Evolutionary conservation across 2,329 filamentous ascomycete genomes (phyloP), one percentile per base, ranked within the genome.

Genomic region (Tolypocladium tropicale): DNA sequence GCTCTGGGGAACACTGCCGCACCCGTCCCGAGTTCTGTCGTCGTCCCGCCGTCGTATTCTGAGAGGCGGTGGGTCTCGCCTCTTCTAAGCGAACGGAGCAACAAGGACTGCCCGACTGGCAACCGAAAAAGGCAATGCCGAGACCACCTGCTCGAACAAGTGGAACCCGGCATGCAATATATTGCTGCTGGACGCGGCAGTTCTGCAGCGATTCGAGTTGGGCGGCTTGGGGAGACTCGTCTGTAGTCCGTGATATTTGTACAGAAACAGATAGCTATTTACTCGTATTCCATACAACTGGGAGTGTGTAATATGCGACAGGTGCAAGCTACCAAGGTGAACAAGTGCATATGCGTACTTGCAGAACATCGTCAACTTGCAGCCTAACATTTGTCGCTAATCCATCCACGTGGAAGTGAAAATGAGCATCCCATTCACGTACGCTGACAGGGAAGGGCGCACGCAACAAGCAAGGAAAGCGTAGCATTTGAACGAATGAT

Each of bases 171-270:
- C 28, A 32, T n/a, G 46, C 16, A 1, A 30, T 10, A 5, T 9
- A n/a, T 5, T 11, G 23, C 6, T 30, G 59, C 62, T 18, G 62
- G 61, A 36, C 60, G 56, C 18, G 56, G 36, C 25, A 64, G 32
- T 7, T 65, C 63, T 2, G 60, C 52, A 7, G 61, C 46, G 28
- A 65, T 59, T n/a, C n/a, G n/a, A n/a, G n/a, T n/a, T n/a, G n/a
- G n/a, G n/a, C n/a, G n/a, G n/a, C n/a, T n/a, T n/a, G n/a, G n/a
- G n/a, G n/a, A n/a, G n/a, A n/a, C n/a, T n/a, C n/a, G n/a, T n/a
- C n/a, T n/a, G n/a, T n/a, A n/a, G n/a, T n/a, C n/a, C n/a, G n/a
- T n/a, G n/a, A n/a, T n/a, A n/a, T n/a, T n/a, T n/a, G n/a, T n/a
- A n/a, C n/a, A n/a, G n/a, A n/a, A n/a, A n/a, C n/a, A n/a, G n/a